Conservation (phyloP, 495 filamentous ascomycete species). For the Penicillium coprophilum region DNA sequence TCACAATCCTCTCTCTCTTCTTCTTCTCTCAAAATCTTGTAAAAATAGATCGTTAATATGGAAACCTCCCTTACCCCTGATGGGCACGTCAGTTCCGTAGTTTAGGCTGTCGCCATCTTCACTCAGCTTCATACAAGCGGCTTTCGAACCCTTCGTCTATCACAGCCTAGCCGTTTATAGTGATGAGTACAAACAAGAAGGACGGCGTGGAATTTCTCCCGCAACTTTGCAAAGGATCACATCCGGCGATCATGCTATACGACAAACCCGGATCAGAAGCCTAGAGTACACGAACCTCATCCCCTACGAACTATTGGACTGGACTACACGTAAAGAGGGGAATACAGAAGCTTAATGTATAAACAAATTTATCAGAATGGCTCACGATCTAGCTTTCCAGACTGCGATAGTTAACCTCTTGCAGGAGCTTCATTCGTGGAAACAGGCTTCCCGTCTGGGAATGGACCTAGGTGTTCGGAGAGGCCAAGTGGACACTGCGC, state of each 20-base stretch:
- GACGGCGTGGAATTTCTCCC: not conserved
- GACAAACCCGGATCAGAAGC: not conserved
- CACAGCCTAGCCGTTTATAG: not conserved
- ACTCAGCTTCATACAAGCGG: too few relatives aligned
- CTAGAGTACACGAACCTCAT: slow-evolving; percentile 3
- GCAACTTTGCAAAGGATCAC: slow-evolving; percentile 1
- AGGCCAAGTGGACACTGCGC: not conserved
- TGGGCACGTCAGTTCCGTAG: too few relatives aligned
- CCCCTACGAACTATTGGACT: slow-evolving; percentile 3
- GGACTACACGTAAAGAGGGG: not conserved
- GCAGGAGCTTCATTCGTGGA: not conserved
- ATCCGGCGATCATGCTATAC: slow-evolving; percentile 1
- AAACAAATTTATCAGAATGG: slow-evolving; percentile 1
- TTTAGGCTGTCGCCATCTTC: too few relatives aligned
- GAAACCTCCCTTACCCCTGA: too few relatives aligned
- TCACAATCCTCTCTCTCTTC: too few relatives aligned
- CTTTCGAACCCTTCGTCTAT: not conserved
- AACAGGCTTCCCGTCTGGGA: not conserved
- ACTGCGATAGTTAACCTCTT: not conserved
- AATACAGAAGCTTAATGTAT: not conserved
- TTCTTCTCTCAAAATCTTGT: too few relatives aligned
- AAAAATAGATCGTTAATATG: too few relatives aligned
- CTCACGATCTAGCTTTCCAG: not conserved
- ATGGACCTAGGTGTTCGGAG: not conserved
- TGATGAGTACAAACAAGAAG: not conserved